These are phyloP conservation scores for Hemileccinum impolitum DNA, from an alignment of 768 basidiomycete genomes.

Conservation along the genomic window DNA sequence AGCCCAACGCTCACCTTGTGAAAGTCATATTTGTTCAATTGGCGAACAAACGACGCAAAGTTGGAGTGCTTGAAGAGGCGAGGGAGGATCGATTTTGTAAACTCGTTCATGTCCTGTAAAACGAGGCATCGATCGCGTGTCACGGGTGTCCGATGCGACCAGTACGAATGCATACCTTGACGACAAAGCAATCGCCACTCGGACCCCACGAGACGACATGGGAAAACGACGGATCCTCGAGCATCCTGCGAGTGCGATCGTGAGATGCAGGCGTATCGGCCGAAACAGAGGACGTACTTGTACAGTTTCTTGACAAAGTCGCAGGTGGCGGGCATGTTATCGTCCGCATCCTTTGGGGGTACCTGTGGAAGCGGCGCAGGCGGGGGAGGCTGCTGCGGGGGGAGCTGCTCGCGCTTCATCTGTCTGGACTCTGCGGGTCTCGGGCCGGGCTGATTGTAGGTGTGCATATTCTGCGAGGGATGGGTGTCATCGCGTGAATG, in stretches of 20 bases:
- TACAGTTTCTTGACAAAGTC: conserved; percentile 95
- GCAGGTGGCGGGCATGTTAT: conserved; percentile 80
- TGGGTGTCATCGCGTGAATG: conserved; percentile 42
- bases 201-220: conserved; percentile 82
- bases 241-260: conserved; percentile 58
- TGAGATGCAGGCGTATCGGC: neutral
- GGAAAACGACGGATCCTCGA: conserved; percentile 72
- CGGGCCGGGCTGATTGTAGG: conserved; percentile 21
- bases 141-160: neutral
- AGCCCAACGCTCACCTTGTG: conserved; percentile 60
- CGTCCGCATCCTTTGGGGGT: conserved; percentile 46
- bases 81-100: conserved; percentile 86
- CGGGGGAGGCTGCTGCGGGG: conserved; percentile 24
- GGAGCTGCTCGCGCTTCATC: conserved; percentile 29
- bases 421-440: conserved; percentile 23
- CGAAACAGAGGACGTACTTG: conserved; percentile 53
- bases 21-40: conserved; percentile 95
- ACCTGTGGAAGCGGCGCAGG: conserved; percentile 16
- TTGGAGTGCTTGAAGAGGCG: conserved; percentile 95
- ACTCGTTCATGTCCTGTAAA: conserved; percentile 85
- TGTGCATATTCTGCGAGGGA: conserved; percentile 18
- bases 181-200: conserved; percentile 84
- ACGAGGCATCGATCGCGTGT: conserved; percentile 9
- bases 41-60: conserved; percentile 88
- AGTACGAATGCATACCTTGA: conserved; percentile 51